A percentile compares a stretch with the other conserved stretches of the same genome.
Conservation (phyloP, 2,329 filamentous ascomycete species). For the Phialophora chinensis region DNA sequence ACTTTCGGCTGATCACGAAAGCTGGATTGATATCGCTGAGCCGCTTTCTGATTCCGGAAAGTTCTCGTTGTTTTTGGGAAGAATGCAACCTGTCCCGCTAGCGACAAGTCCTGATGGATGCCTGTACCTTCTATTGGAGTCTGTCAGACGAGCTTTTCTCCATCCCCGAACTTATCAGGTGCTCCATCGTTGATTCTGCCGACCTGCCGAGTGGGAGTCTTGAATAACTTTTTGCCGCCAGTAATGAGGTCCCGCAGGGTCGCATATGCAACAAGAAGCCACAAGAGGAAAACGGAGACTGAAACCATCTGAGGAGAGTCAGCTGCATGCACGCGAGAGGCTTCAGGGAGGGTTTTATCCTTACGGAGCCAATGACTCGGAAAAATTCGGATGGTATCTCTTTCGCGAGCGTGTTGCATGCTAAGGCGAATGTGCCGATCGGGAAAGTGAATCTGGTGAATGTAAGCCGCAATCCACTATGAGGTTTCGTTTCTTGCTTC, state of each 20-base stretch:
- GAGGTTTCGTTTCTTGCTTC: background rate
- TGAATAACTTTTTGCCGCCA: slow-evolving; percentile 25
- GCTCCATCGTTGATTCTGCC: slow-evolving; percentile 1
- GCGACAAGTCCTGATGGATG: background rate
- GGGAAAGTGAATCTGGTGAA: slow-evolving; percentile 59
- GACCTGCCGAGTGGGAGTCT: slow-evolving; percentile 6
- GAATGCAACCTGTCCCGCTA: background rate
- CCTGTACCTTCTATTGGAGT: background rate
- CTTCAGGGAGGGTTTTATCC: background rate
- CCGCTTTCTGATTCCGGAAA: background rate
- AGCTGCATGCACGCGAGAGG: background rate
- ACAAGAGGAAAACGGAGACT: slow-evolving; percentile 57
- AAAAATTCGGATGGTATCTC: slow-evolving; percentile 63
- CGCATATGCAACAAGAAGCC: slow-evolving; percentile 59
- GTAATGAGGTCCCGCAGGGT: slow-evolving; percentile 50
- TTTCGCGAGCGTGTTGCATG: slow-evolving; percentile 49
- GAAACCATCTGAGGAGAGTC: slow-evolving; percentile 48
- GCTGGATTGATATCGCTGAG: background rate
- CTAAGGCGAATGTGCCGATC: slow-evolving; percentile 61
- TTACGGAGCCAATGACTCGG: slow-evolving; percentile 59
- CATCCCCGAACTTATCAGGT: slow-evolving; percentile 11
- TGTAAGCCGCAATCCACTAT: slow-evolving; percentile 1
- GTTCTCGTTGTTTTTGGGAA: background rate
- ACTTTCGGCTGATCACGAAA: background rate
- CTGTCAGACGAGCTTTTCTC: slow-evolving; percentile 8